These are phyloP conservation scores for Lachnellula arida DNA, from an alignment of 2,329 filamentous ascomycete species.

Conservation along the genomic window DNA sequence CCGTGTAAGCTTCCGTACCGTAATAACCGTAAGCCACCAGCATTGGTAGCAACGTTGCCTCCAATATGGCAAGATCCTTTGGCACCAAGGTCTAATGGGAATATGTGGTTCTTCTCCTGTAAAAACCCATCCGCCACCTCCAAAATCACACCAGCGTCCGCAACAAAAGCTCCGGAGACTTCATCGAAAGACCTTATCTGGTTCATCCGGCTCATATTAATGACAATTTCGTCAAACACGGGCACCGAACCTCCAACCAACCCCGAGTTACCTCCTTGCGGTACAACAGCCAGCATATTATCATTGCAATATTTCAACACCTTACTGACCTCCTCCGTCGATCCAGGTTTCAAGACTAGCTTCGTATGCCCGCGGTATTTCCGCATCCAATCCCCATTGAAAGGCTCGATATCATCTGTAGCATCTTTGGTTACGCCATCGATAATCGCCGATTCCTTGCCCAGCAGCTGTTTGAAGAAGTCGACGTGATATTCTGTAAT, in stretches of 20 bases:
- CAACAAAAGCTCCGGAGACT: conserved; percentile 83
- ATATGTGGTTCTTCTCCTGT: conserved; percentile 78
- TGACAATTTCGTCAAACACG: conserved; percentile 96
- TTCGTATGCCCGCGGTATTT: conserved; percentile 91
- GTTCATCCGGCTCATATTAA: conserved; percentile 89
- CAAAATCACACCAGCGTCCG: conserved; percentile 85
- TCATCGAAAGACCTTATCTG: conserved; percentile 87
- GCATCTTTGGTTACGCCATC: conserved; percentile 75
- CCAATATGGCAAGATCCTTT: conserved; percentile 97
- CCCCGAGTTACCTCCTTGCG: conserved; percentile 95
- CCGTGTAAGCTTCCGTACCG: conserved; percentile 94
- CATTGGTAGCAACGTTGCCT: conserved; percentile 93
- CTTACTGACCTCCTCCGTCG: conserved; percentile 83
- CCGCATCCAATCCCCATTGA: conserved; percentile 98
- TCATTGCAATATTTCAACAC: conserved; percentile 95
- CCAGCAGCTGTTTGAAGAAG: conserved; percentile 77
- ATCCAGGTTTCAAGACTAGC: conserved; percentile 80
- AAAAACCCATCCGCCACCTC: conserved; percentile 85
- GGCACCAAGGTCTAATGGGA: conserved; percentile 93
- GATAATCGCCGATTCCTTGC: conserved; percentile 72
- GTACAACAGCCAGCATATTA: conserved; percentile 85
- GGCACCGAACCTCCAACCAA: conserved; percentile 93
- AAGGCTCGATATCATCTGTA: conserved; percentile 77
- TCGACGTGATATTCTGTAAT: conserved; percentile 76
- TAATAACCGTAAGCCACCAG: conserved; percentile 82